Base-by-base conservation (phyloP, 2,329 filamentous ascomycete species). In the Ophiostoma novo-ulmi region DNA sequence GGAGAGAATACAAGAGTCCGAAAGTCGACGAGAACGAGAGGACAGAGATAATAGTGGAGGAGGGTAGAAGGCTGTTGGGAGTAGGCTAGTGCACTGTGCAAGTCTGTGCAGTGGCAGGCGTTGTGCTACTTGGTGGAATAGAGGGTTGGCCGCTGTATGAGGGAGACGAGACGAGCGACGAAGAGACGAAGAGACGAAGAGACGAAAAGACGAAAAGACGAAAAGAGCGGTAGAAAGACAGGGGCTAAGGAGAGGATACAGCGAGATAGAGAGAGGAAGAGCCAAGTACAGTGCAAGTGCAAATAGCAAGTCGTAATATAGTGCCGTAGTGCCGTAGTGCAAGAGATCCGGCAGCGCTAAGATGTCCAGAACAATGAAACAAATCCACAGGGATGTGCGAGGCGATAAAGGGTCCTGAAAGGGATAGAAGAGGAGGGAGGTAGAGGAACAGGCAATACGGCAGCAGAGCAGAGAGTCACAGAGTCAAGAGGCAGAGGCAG, bases 51-150 rank as follows among this genome's bases (percentile, higher is more conserved):
- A 65, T 38, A 39, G 63, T 65, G 63, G 63, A 65, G 63, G 63
- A 64, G 61, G 55, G 63, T 36, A 69, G 68, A 69, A 58, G 44
- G n/a, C 69, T 38, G 63, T 67, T 14, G 17, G 26, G 48, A 26
- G 36, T 11, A 63, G 69, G 48, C 36, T 6, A 20, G 35, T 65
- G 63, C 35, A 38, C 63, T 65, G 35, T n/a, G 63, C 35, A 22
- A 36, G 63, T 35, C 63, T 38, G 63, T 38, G 63, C 63, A 38
- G 63, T 65, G 52, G 22, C n/a, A 58, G 17, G 52, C 8, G 52
- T 26, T 58, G 52, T 58, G 52, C n/a, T 26, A n/a, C 14, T 3
- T 31, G 52, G 31, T 31, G 3, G 31, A 31, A 31, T 26, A 14
- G 22, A 11, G 52, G 22, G 52, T 58, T 58, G 31, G 52, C 52